These are phyloP conservation scores for Oenanthe javanica DNA, from an alignment of 140 eudicot species.

Conservation along the genomic window DNA sequence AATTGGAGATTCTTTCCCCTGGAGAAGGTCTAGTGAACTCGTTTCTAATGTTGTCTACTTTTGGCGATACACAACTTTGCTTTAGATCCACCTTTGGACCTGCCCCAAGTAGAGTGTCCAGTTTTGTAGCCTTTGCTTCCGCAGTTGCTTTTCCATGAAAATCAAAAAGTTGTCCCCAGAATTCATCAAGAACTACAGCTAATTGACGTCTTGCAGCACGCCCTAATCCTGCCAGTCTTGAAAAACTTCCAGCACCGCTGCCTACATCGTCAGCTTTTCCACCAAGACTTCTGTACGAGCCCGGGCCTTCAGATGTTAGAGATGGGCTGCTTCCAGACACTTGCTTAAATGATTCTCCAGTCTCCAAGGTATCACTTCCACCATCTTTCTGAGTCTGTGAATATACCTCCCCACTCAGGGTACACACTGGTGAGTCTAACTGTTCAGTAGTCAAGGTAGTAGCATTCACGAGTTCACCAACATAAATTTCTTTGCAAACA, in stretches of 20 bases:
- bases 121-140: slow-evolving; percentile 68
- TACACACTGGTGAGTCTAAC: slow-evolving; percentile 39
- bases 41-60: slow-evolving; percentile 29
- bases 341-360: slow-evolving; percentile 41
- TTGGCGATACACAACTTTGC: slow-evolving; percentile 25
- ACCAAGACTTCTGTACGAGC: slow-evolving; percentile 57
- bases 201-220: slow-evolving; percentile 92
- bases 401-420: slow-evolving; percentile 40
- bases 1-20: slow-evolving; percentile 31
- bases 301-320: slow-evolving; percentile 52
- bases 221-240: slow-evolving; percentile 76
- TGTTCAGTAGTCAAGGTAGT: slow-evolving; percentile 23
- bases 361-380: slow-evolving; percentile 42
- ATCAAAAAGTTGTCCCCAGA: slow-evolving; percentile 91
- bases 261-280: slow-evolving; percentile 64
- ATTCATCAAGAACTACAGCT: slow-evolving; percentile 77
- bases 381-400: slow-evolving; percentile 35
- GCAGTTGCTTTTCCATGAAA: slow-evolving; percentile 71
- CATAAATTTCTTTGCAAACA: slow-evolving; percentile 10
- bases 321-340: slow-evolving; percentile 34
- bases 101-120: slow-evolving; percentile 58
- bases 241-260: slow-evolving; percentile 73
- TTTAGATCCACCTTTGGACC: slow-evolving; percentile 41
- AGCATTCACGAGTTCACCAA: slow-evolving; percentile 17
- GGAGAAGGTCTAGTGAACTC: slow-evolving; percentile 27